These are phyloP conservation scores for Annulohypoxylon moriforme DNA, from an alignment of 495 filamentous ascomycete species.

Conservation along the genomic window DNA sequence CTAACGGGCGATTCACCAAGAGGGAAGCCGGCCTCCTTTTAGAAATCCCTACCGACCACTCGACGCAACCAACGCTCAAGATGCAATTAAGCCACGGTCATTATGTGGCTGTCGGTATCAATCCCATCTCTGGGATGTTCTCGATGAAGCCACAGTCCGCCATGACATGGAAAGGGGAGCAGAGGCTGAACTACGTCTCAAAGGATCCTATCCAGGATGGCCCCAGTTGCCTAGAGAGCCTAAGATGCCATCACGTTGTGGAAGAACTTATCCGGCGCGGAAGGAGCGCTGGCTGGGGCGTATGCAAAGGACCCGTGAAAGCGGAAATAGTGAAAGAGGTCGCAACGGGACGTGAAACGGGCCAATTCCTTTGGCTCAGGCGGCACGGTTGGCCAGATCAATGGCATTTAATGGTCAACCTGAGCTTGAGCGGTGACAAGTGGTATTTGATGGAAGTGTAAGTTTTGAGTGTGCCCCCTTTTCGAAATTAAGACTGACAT, in stretches of 20 bases:
- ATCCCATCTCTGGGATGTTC: slow-evolving; percentile 73
- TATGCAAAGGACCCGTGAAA: slow-evolving; percentile 63
- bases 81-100: slow-evolving; percentile 73
- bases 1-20: slow-evolving; percentile 67
- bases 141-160: slow-evolving; percentile 59
- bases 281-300: slow-evolving; percentile 70
- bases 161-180: slow-evolving; percentile 56
- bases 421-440: slow-evolving; percentile 77
- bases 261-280: slow-evolving; percentile 72
- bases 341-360: slow-evolving; percentile 67
- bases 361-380: slow-evolving; percentile 72
- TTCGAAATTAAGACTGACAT: slow-evolving; percentile 13
- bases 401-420: slow-evolving; percentile 76
- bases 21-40: slow-evolving; percentile 65
- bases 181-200: slow-evolving; percentile 62
- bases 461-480: slow-evolving; percentile 42
- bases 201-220: slow-evolving; percentile 67
- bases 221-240: slow-evolving; percentile 60
- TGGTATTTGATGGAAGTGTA: slow-evolving; percentile 80
- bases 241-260: slow-evolving; percentile 68
- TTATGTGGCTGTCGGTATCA: slow-evolving; percentile 70
- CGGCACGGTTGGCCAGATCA: slow-evolving; percentile 69
- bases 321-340: slow-evolving; percentile 68
- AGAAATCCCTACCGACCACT: slow-evolving; percentile 66
- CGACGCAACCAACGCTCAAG: slow-evolving; percentile 71